phyloP scores from a whole-genome alignment of 805 yeast species.

The Barnettozyma sucrosica region DNA sequence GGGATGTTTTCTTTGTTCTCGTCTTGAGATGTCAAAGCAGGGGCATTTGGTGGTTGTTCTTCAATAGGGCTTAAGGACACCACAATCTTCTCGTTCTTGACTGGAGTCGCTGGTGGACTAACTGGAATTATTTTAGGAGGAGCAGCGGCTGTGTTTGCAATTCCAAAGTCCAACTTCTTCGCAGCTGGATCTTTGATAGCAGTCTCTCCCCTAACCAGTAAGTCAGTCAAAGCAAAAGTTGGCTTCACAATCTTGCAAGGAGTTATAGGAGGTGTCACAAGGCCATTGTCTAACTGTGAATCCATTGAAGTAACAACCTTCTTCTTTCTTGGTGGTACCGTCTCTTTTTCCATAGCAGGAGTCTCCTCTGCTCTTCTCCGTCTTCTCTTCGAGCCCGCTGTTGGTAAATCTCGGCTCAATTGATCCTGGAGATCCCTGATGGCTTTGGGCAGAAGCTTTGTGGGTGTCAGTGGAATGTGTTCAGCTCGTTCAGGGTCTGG shows the following conservation, averaged over 20 bases:
- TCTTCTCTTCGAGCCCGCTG: not conserved
- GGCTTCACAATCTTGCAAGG: slow-evolving; percentile 13
- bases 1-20: slow-evolving; percentile 20
- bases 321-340: slow-evolving; percentile 4
- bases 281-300: not conserved
- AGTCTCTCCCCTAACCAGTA: not conserved
- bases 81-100: not conserved
- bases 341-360: not conserved
- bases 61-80: too few species aligned
- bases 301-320: slow-evolving; percentile 1
- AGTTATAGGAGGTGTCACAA: slow-evolving; percentile 10
- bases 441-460: slow-evolving; percentile 7
- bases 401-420: not conserved
- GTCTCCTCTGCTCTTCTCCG: not conserved
- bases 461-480: not conserved
- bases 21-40: not conserved
- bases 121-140: not conserved
- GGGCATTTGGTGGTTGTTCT: not conserved
- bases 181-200: slow-evolving; percentile 3
- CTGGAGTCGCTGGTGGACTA: slow-evolving; percentile 15
- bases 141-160: not conserved
- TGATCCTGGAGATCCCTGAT: slow-evolving; percentile 9
- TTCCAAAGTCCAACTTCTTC: slow-evolving; percentile 3
- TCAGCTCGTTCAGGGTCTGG: not conserved
- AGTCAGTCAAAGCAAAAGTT: slow-evolving; percentile 5